A percentile compares a stretch with the other conserved stretches of the same genome.
Evolutionary conservation across 2,329 filamentous ascomycete genomes (phyloP).

Genomic region (Aspergillus chevalieri): DNA sequence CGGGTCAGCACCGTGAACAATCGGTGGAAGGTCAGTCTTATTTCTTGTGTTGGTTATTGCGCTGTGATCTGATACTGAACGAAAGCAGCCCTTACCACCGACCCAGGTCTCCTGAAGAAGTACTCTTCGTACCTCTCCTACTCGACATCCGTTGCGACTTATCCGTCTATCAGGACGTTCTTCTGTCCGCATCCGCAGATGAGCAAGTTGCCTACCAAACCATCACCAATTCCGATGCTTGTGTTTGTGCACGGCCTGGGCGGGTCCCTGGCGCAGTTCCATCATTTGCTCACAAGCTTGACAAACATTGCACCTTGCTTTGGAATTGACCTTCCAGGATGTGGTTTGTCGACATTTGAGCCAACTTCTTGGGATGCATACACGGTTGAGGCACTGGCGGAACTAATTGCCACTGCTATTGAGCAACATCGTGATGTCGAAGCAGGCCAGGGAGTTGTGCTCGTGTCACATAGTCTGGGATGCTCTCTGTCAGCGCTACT

Average conservation of each 20-base stretch:
- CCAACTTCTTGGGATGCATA: constrained; percentile 72
- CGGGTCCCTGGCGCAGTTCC: constrained; percentile 86
- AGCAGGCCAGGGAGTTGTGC: constrained; percentile 63
- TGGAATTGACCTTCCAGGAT: constrained; percentile 84
- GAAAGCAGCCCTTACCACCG: constrained; percentile 43
- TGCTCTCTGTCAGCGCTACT: constrained; percentile 70
- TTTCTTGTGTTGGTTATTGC: background rate
- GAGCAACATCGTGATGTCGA: constrained; percentile 63
- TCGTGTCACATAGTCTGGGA: constrained; percentile 88
- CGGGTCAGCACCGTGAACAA: constrained; percentile 21
- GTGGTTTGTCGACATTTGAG: constrained; percentile 70
- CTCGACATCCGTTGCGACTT: constrained; percentile 63
- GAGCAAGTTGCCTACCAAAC: constrained; percentile 68
- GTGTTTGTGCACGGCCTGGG: constrained; percentile 91
- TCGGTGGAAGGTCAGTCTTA: constrained; percentile 23
- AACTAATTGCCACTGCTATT: constrained; percentile 69
- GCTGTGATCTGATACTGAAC: constrained; percentile 11
- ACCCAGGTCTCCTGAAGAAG: constrained; percentile 74
- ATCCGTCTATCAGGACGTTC: constrained; percentile 74
- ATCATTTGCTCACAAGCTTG: constrained; percentile 71
- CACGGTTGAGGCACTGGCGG: constrained; percentile 65
- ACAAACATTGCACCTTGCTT: constrained; percentile 77
- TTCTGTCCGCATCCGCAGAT: constrained; percentile 75
- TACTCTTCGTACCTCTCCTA: constrained; percentile 67
- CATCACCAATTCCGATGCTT: constrained; percentile 70